Base-by-base conservation (phyloP, 2,329 filamentous ascomycete genomes). In the Penicillium sp. region DNA sequence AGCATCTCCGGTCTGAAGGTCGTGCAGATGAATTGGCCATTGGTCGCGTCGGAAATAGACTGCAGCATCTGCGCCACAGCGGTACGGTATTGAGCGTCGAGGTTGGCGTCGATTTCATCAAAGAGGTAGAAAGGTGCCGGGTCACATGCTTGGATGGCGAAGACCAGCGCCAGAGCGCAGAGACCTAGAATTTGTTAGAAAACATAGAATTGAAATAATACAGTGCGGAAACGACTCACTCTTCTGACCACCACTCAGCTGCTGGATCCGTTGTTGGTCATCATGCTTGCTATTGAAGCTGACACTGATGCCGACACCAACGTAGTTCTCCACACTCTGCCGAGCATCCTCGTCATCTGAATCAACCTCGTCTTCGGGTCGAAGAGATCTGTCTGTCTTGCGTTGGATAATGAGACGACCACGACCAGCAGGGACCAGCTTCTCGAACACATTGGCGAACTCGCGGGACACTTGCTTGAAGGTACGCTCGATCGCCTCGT, bases 221-320 rank as follows among this genome's bases (percentile, higher is more conserved):
- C 30, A 23, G 21, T 34, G 23, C n/a, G n/a, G 41, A 43, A 7
- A 26, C 77, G n/a, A 33, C 87, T 81, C 76, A 91, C 91, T 96
- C 83, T 99, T 99, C 68, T 99, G 94, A 26, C 94, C 94, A 79
- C 94, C 94, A 63, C 90, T 95, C 57, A 99, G 84, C 73, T 99
- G 94, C 74, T 97, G 91, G 64, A 99, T 97, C 56, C 91, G 89
- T 71, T 99, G 94, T 74, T 99, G 94, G 68, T 99, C 94, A 65
- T 99, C 94, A 60, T 96, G 89, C 75, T 97, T 97, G 62, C 90
- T 96, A 78, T 99, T 99, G 82, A 99, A 99, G 49, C 91, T 96
- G 32, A 99, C 94, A 65, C 89, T 93, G 75, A 99, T 97, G 37
- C 92, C 92, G 7, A 99, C 93, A 53, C 94, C 94, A 4, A 87